These are phyloP conservation scores for Sporobolomyces roseus DNA, from an alignment of 768 basidiomycete species.

Conservation along the genomic window DNA sequence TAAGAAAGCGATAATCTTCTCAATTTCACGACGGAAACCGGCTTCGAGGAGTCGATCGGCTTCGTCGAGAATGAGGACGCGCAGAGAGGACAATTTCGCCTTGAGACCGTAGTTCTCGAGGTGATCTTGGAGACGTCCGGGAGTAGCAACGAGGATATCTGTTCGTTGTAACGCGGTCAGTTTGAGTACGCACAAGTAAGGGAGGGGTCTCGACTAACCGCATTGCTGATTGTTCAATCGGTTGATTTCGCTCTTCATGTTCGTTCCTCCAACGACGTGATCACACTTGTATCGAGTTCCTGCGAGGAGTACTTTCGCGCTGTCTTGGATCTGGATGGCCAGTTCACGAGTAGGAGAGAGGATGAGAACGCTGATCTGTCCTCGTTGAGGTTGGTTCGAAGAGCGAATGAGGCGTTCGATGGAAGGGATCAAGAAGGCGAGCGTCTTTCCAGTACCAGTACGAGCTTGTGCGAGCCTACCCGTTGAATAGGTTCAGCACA, in stretches of 20 bases:
- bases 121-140: slow-evolving; percentile 50
- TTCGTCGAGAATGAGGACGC: slow-evolving; percentile 52
- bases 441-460: slow-evolving; percentile 56
- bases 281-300: slow-evolving; percentile 54
- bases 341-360: slow-evolving; percentile 56
- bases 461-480: slow-evolving; percentile 44
- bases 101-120: slow-evolving; percentile 50
- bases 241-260: slow-evolving; percentile 48
- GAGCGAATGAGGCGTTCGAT: slow-evolving; percentile 47
- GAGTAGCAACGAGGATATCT: slow-evolving; percentile 50
- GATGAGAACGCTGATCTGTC: slow-evolving; percentile 46
- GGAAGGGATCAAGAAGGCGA: slow-evolving; percentile 52
- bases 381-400: slow-evolving; percentile 34
- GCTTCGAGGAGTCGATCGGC: slow-evolving; percentile 49
- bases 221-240: slow-evolving; percentile 45
- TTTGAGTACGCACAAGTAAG: slow-evolving; percentile 46
- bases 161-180: slow-evolving; percentile 45
- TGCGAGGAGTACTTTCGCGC: slow-evolving; percentile 85
- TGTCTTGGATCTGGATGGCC: slow-evolving; percentile 55
- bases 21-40: slow-evolving; percentile 48
- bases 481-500: background rate
- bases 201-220: slow-evolving; percentile 47
- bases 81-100: slow-evolving; percentile 51
- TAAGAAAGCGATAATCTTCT: slow-evolving; percentile 44
- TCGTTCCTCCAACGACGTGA: slow-evolving; percentile 59